phyloP scores from a whole-genome alignment of 495 filamentous ascomycete genomes.

The Lasiosphaeris hirsuta region DNA sequence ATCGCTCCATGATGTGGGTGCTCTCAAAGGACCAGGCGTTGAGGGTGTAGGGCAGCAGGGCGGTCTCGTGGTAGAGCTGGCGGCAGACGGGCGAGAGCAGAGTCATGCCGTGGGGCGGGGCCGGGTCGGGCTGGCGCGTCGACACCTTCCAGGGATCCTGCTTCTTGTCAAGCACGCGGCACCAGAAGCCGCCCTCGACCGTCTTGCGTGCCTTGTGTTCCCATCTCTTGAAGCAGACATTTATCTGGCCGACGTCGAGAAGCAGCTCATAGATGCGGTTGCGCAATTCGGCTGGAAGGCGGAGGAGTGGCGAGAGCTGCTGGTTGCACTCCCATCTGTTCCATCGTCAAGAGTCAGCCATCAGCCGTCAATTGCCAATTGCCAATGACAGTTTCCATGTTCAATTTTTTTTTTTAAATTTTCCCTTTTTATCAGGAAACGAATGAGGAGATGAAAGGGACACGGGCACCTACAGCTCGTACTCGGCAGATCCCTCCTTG shows the following conservation, averaged over 20 bases:
- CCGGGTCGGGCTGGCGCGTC: neutral
- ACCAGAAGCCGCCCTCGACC: conserved; percentile 24
- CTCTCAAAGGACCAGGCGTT: conserved; percentile 32
- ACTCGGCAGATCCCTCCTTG: conserved; percentile 13
- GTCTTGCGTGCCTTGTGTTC: conserved; percentile 13
- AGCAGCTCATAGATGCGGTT: conserved; percentile 38
- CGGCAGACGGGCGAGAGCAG: conserved; percentile 30
- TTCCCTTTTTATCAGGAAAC: too few relatives aligned
- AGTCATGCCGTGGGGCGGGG: conserved; percentile 16
- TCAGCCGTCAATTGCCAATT: neutral
- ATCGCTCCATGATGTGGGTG: conserved; percentile 26
- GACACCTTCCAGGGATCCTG: conserved; percentile 22
- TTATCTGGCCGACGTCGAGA: conserved; percentile 31
- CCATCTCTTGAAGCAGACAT: conserved; percentile 25
- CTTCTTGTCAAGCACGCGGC: conserved; percentile 13
- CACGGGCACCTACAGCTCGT: conserved; percentile 20
- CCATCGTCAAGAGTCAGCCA: too few relatives aligned
- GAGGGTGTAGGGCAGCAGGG: conserved; percentile 26
- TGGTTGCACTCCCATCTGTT: conserved; percentile 22
- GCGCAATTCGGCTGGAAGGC: conserved; percentile 38
- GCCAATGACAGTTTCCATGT: neutral
- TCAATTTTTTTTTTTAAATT: neutral
- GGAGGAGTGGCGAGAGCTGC: conserved; percentile 32
- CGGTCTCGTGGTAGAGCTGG: conserved; percentile 33
- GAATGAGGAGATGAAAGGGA: neutral